These are phyloP conservation scores for Saccharomycopsis schoenii DNA, from an alignment of 805 yeast genomes.

Conservation along the genomic window DNA sequence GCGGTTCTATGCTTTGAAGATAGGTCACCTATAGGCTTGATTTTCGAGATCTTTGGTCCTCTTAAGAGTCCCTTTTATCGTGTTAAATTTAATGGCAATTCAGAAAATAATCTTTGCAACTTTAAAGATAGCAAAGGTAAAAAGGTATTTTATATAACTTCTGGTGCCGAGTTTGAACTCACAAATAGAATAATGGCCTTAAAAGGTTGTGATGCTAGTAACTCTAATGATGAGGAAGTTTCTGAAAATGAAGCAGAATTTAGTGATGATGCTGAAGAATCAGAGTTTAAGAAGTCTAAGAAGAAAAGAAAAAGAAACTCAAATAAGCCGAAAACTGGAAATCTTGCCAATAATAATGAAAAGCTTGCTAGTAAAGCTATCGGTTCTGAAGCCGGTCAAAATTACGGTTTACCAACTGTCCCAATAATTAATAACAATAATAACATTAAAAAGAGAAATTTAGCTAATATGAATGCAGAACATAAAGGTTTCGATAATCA, in stretches of 20 bases:
- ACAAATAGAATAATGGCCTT: conserved; percentile 60
- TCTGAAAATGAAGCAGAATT: conserved; percentile 91
- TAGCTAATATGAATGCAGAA: neutral
- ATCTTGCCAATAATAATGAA: neutral
- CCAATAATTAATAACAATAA: neutral
- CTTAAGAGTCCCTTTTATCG: conserved; percentile 74
- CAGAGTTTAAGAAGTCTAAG: conserved; percentile 52
- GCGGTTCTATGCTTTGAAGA: conserved; percentile 73
- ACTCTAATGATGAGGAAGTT: conserved; percentile 87
- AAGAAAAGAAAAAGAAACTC: conserved; percentile 36
- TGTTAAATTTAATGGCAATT: conserved; percentile 50
- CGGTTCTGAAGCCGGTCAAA: neutral
- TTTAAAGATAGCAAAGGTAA: conserved; percentile 41
- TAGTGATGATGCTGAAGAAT: conserved; percentile 89
- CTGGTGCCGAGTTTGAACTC: conserved; percentile 67
- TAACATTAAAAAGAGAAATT: neutral
- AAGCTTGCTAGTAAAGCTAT: neutral
- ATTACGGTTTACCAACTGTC: neutral
- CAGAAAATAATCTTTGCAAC: conserved; percentile 31
- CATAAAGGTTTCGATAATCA: neutral
- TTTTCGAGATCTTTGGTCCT: conserved; percentile 86
- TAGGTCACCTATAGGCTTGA: conserved; percentile 58
- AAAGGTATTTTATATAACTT: conserved; percentile 67
- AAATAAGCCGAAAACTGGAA: neutral
- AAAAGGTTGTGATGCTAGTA: conserved; percentile 92